phyloP scores from a whole-genome alignment of 2,329 filamentous ascomycete genomes.

The Capronia americana region DNA sequence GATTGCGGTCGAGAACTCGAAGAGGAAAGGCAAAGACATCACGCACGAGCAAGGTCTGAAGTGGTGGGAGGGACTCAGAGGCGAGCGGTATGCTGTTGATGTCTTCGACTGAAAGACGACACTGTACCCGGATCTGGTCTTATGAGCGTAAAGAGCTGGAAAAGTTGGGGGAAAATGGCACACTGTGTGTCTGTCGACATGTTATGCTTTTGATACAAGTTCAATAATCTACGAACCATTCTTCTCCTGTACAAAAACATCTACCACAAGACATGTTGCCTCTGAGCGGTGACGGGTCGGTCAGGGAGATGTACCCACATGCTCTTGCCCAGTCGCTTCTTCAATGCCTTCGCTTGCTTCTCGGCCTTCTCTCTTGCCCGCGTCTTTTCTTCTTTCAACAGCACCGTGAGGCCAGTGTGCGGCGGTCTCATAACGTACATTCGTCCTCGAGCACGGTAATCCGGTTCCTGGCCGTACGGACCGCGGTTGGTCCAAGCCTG shows the following conservation, averaged over 20 bases:
- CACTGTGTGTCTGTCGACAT: neutral
- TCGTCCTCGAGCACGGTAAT: conserved; percentile 77
- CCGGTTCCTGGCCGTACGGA: conserved; percentile 64
- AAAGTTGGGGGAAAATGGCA: neutral
- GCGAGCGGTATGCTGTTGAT: conserved; percentile 38
- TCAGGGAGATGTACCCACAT: conserved; percentile 90
- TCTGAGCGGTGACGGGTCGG: conserved; percentile 79
- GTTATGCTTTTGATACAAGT: conserved; percentile 3
- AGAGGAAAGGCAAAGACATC: conserved; percentile 46
- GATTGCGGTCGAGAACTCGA: conserved; percentile 43
- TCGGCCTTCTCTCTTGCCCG: conserved; percentile 81
- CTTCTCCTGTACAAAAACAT: conserved; percentile 9
- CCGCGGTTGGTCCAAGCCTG: conserved; percentile 92
- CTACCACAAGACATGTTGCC: conserved; percentile 92
- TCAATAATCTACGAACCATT: neutral
- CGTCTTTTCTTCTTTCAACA: conserved; percentile 94
- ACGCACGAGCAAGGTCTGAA: conserved; percentile 49
- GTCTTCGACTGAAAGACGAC: conserved; percentile 33
- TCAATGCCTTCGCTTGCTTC: conserved; percentile 75
- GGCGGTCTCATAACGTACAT: conserved; percentile 73
- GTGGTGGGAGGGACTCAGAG: conserved; percentile 37
- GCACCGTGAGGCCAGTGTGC: conserved; percentile 75
- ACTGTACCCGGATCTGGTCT: neutral
- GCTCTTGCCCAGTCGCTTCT: conserved; percentile 70
- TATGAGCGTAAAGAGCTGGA: neutral